Evolutionary conservation across 192 early-diverging fungal species (phyloP).

Genomic region (Coemansia sp.): DNA sequence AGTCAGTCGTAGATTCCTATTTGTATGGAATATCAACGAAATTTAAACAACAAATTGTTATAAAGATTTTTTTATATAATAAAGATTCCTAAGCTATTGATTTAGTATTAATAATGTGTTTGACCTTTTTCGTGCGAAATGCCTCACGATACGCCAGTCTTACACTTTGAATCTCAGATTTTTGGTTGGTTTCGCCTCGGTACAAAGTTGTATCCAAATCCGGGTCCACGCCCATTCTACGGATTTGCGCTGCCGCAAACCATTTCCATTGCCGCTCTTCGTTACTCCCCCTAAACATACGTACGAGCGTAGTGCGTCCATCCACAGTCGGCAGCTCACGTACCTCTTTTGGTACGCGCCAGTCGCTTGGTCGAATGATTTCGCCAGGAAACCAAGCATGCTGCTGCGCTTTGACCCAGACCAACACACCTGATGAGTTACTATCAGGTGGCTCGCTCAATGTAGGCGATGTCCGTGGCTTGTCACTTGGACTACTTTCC

Average conservation of each 20-base stretch:
- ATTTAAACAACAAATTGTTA: constrained; percentile 20
- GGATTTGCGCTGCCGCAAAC: constrained; percentile 27
- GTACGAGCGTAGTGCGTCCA: constrained; percentile 24
- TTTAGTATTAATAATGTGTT: constrained; percentile 13
- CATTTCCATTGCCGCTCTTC: constrained; percentile 36
- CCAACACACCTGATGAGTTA: constrained; percentile 26
- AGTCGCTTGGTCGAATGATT: constrained; percentile 20
- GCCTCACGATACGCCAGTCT: constrained; percentile 41
- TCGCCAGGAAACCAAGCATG: constrained; percentile 58
- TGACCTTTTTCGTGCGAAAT: constrained; percentile 13
- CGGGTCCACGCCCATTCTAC: constrained; percentile 29
- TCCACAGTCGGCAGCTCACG: neutral
- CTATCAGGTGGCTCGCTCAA: neutral
- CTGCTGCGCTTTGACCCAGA: constrained; percentile 55
- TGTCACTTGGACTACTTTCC: no score
- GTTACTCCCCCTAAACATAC: constrained; percentile 30
- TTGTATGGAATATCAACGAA: constrained; percentile 56
- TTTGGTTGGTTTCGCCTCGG: constrained; percentile 20
- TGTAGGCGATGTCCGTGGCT: no score
- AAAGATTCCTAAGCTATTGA: neutral
- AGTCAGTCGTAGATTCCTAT: constrained; percentile 51
- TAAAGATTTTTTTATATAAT: neutral
- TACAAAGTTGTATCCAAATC: constrained; percentile 21
- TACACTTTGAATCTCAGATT: constrained; percentile 3
- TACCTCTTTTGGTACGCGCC: constrained; percentile 25